Conservation (phyloP, 2,329 filamentous ascomycete genomes). For the Alternaria sp. region DNA sequence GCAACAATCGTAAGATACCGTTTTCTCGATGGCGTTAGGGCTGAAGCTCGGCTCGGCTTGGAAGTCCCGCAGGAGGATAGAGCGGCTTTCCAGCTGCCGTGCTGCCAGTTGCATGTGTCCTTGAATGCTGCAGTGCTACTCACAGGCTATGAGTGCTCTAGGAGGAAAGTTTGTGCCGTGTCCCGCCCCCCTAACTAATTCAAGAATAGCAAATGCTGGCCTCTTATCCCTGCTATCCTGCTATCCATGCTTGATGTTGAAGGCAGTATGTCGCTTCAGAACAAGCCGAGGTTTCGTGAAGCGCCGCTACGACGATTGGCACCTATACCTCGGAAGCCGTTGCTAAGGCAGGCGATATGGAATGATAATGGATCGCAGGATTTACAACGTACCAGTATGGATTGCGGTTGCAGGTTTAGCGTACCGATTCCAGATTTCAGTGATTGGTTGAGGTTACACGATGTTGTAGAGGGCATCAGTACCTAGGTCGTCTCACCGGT, state of each 20-base stretch:
- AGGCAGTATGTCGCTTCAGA: background rate
- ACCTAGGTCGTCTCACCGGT: background rate
- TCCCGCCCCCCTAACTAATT: background rate
- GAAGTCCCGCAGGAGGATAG: background rate
- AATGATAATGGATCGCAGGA: background rate
- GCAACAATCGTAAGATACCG: background rate
- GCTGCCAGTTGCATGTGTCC: background rate
- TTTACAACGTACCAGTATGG: background rate
- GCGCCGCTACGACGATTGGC: background rate
- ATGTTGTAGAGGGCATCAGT: background rate
- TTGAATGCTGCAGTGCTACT: background rate
- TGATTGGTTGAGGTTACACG: background rate
- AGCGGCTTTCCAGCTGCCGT: background rate
- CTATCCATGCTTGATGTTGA: background rate
- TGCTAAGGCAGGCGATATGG: background rate
- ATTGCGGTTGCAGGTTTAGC: background rate
- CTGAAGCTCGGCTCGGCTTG: background rate
- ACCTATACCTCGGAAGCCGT: background rate
- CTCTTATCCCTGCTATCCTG: background rate
- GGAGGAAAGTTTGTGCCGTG: background rate
- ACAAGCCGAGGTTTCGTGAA: background rate
- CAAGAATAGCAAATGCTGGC: accelerated
- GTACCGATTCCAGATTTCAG: background rate
- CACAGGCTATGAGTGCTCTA: background rate
- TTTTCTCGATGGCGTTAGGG: background rate